Evolutionary conservation across 495 filamentous ascomycete species (phyloP), one percentile per base, ranked within the genome.

Genomic region (Aspergillus hancockii): DNA sequence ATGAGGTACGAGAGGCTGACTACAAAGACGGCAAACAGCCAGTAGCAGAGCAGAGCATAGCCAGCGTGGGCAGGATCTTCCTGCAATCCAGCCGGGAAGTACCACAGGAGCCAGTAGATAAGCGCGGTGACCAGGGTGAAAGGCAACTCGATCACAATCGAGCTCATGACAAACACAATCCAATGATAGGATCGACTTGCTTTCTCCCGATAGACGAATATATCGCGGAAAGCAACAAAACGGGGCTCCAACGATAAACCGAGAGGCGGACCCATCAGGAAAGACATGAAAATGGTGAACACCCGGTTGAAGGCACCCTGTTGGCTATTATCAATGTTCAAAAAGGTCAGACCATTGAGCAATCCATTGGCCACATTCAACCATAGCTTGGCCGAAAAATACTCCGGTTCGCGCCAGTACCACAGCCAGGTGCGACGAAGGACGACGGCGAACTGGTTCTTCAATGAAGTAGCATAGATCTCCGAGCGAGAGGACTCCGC

Each of bases 111-210:
- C 68, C 70, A 79, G 54, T 74, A 68, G 28, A 79, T 41, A 7
- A 75, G 60, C 18, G 63, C 59, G 55, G 63, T 65, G 41, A 79
- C 54, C 14, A 71, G 63, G 28, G 75, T 67, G 60, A 69, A 79
- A 4, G 78, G 77, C 0, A 78, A 31, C 59, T 81, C 78, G 8
- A 76, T 70, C 6, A 78, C 34, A 43, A 81, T 65, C 22, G 74
- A 70, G 19, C 67, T 62, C 6, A 74, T 50, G 54, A 71, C 67
- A 57, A 79, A 81, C 4, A 69, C 73, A 34, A 67, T 60, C 78
- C 78, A 81, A n/a, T 64, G 68, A 57, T 81, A 81, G 14, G 69
- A 68, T 43, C 69, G 73, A 10, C 64, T 69, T 16, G 71, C 74
- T 0, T 69, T 61, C 57, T 81, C 77, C 7, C 73, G 68, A 14